Evolutionary conservation across 106 monocot genomes (phyloP).

Genomic region (Apostasia shenzhenica): DNA sequence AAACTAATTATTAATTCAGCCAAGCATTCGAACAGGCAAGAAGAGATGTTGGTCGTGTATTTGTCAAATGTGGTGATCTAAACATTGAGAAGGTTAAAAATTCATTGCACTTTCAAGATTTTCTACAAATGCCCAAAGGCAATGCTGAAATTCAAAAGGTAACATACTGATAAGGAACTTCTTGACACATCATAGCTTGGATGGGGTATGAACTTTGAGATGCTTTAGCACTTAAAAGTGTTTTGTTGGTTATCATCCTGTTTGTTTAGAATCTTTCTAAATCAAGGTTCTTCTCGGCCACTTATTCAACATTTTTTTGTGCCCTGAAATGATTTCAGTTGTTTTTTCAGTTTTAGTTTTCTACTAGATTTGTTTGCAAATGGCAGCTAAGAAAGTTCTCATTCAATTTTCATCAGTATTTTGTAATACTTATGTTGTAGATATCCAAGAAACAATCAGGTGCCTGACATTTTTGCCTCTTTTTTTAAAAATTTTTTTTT

Average conservation of each 20-base stretch:
- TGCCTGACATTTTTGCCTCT: background rate
- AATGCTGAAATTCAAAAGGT: conserved; percentile 26
- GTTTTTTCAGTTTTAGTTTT: no score
- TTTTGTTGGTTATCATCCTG: background rate
- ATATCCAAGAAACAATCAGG: conserved; percentile 9
- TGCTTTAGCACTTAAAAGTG: no score
- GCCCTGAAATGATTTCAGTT: no score
- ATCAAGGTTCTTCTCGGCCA: no score
- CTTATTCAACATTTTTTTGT: no score
- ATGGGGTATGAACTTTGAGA: no score
- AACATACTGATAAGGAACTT: background rate
- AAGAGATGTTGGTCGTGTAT: conserved; percentile 54
- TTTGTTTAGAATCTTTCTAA: no score
- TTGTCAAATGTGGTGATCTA: conserved; percentile 47
- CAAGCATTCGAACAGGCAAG: conserved; percentile 71
- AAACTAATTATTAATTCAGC: conserved; percentile 41
- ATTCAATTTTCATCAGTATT: background rate
- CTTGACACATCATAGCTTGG: no score
- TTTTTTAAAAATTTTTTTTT: no score
- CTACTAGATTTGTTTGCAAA: background rate
- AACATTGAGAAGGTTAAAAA: conserved; percentile 65
- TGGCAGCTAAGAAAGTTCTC: background rate
- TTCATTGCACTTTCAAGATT: conserved; percentile 52
- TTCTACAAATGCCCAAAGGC: conserved; percentile 31
- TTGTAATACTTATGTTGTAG: conserved; percentile 9